Percentiles rank a stretch among this genome's conserved stretches.
phyloP scores from a whole-genome alignment of 345 rosid species.

The Acer campestre region DNA sequence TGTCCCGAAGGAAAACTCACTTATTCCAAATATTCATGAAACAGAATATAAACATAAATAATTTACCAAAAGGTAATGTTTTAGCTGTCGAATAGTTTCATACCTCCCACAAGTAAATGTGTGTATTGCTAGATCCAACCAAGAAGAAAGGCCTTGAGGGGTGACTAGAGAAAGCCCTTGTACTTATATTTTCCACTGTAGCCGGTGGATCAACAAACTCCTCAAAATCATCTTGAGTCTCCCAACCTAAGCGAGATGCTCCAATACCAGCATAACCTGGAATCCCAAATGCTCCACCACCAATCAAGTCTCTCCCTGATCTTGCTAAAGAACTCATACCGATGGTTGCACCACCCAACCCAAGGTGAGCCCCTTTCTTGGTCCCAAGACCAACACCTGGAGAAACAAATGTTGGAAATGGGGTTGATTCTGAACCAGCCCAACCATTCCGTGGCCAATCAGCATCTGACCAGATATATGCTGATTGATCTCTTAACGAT shows the following conservation, averaged over 20 bases:
- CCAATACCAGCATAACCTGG: conserved; percentile 68
- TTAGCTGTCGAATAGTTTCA: conserved; percentile 22
- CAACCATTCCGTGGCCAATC: conserved; percentile 92
- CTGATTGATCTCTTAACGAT: conserved; percentile 41
- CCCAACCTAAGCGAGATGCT: conserved; percentile 82
- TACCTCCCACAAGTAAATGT: conserved; percentile 96
- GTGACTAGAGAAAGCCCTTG: conserved; percentile 85
- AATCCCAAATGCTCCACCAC: conserved; percentile 58
- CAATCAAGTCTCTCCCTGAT: conserved; percentile 52
- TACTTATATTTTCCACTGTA: conserved; percentile 62
- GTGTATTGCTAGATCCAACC: conserved; percentile 94
- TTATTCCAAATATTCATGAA: neutral
- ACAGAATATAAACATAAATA: neutral
- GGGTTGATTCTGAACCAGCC: conserved; percentile 80
- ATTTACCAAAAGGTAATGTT: neutral
- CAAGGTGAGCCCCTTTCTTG: conserved; percentile 73
- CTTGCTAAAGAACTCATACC: conserved; percentile 52
- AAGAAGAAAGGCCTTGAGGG: conserved; percentile 88
- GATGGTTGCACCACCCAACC: conserved; percentile 74
- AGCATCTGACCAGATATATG: conserved; percentile 73
- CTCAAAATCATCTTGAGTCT: conserved; percentile 71
- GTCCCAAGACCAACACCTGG: conserved; percentile 75
- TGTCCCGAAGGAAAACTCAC: neutral
- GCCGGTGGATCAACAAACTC: conserved; percentile 74
- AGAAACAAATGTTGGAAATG: conserved; percentile 71